Evolutionary conservation across 176 grass and related monocot genomes (phyloP), one percentile per base, ranked within the genome.

Genomic region (Oryza officinalis): DNA sequence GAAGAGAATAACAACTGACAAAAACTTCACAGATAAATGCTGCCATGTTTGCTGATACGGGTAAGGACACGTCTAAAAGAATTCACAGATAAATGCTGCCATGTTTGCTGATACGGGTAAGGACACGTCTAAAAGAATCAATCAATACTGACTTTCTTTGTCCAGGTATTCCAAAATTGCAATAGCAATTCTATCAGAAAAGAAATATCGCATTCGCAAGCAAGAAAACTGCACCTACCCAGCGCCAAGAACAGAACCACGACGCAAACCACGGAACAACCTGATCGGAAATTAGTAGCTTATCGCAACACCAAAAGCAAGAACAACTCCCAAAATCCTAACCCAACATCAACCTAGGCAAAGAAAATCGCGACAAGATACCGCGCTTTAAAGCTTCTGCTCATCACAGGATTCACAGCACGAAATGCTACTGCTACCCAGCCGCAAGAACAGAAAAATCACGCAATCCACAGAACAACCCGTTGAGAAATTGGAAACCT

Each of bases 251-350:
- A 80, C 33, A 61, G 2, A 23, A 20, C 32, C 78, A 85, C 35
- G 83, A 72, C 44, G 78, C 54, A 77, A 86, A 33, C 57, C 25
- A 64, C 13, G 10, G 30, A 77, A 41, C 78, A 59, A n/a, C 26
- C 67, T 82, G 57, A 57, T 65, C 32, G 4, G 45, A 50, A 61
- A 43, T 65, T 30, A 54, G 41, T 65, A 63, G 33, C 54, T 71
- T 37, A 71, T 71, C 61, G 61, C 71, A 75, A 45, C 26, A 79
- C 3, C 26, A 31, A 37, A 1, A 37, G 35, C 35, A 40, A 17
- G 18, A 8, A 31, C 15, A 67, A 33, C 33, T 35, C 33, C 33
- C 33, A 35, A 35, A 78, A 80, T 67, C 75, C 69, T 27, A 45
- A 63, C 28, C 27, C 10, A 37, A 38, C 72, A 50, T 50, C 13